These are phyloP conservation scores for Sphagnum magellanicum DNA, from an alignment of 228 moss, liverwort and hornwort species.

Conservation along the genomic window DNA sequence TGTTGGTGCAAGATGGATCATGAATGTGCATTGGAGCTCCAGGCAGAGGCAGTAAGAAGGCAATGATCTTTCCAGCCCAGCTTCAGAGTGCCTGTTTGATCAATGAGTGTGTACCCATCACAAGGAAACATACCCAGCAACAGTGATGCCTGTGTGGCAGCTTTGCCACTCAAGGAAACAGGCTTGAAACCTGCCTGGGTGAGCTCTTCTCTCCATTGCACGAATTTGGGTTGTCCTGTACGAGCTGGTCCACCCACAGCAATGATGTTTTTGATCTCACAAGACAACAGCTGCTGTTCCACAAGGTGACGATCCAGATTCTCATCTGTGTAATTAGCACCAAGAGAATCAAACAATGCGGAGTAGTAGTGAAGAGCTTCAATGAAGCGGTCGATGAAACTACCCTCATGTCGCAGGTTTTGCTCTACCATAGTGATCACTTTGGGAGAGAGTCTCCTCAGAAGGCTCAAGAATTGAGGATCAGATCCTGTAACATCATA, in stretches of 20 bases:
- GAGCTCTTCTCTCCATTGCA: slow-evolving; percentile 9
- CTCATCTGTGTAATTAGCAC: slow-evolving; percentile 21
- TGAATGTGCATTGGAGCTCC: background rate
- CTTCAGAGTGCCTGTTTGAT: slow-evolving; percentile 5
- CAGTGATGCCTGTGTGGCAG: slow-evolving; percentile 6
- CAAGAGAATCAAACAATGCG: slow-evolving; percentile 31
- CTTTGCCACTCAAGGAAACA: slow-evolving; percentile 5
- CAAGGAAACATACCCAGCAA: slow-evolving; percentile 8
- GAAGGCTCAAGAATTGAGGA: slow-evolving; percentile 14
- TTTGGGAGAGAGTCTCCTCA: slow-evolving; percentile 22
- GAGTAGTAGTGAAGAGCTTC: slow-evolving; percentile 35
- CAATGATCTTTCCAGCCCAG: slow-evolving; percentile 11
- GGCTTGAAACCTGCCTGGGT: background rate
- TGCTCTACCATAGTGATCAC: slow-evolving; percentile 33
- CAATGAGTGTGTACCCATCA: slow-evolving; percentile 5
- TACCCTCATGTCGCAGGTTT: slow-evolving; percentile 21
- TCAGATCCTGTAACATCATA: slow-evolving; percentile 28
- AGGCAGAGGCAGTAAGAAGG: slow-evolving; percentile 10
- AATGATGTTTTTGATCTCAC: slow-evolving; percentile 31
- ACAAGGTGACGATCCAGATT: slow-evolving; percentile 19
- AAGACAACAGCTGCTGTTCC: slow-evolving; percentile 29
- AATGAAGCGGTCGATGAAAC: slow-evolving; percentile 27
- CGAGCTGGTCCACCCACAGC: slow-evolving; percentile 33
- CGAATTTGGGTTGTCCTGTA: slow-evolving; percentile 28
- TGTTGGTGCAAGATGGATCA: too few species aligned